Evolutionary conservation across 2,329 filamentous ascomycete genomes (phyloP), one percentile per base, ranked within the genome.

Genomic region (Calonectria hawksworthii): DNA sequence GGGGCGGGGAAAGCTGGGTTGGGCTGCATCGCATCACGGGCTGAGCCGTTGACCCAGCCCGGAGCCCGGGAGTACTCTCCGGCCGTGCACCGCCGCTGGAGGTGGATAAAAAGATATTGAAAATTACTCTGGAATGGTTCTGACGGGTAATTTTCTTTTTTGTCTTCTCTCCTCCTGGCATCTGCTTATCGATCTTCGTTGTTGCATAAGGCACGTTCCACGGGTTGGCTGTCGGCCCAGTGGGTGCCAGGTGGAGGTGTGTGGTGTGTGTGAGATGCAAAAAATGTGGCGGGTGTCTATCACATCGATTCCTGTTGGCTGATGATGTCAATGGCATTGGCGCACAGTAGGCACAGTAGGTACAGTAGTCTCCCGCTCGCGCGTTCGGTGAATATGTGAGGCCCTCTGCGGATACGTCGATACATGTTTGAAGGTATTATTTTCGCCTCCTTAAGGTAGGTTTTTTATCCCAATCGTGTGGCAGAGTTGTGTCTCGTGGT

Each of bases 1-100:
- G 79, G 79, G 79, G 79, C 77, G 79, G 79, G 77, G 79, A 75
- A 76, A 34, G 56, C 38, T 63, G 56, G 32, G 50, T 34, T 44
- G 64, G 76, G 50, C 63, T 52, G 64, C 65, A 68, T 68, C 65
- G 72, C 68, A 71, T 68, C 68, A 28, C 61, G 63, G 68, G 52
- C 66, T 66, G 61, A 64, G 74, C 79, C 79, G 77, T 66, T 63
- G 56, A 69, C 68, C 66, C 72, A 74, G 73, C 71, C 77, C 56
- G 70, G 70, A 72, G 68, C 66, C 59, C 73, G 66, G 73, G 70
- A 70, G 56, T 75, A 70, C 68, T 70, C 70, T 68, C 73, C 76
- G 70, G 38, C 71, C 75, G 64, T 76, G 73, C 75, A 75, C 75
- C 71, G 50, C 75, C 56, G 72, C 70, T 64, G 56, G 54, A 28